Conservation (phyloP, 1,284 basidiomycete genomes). For the Amylostereum areolatum region DNA sequence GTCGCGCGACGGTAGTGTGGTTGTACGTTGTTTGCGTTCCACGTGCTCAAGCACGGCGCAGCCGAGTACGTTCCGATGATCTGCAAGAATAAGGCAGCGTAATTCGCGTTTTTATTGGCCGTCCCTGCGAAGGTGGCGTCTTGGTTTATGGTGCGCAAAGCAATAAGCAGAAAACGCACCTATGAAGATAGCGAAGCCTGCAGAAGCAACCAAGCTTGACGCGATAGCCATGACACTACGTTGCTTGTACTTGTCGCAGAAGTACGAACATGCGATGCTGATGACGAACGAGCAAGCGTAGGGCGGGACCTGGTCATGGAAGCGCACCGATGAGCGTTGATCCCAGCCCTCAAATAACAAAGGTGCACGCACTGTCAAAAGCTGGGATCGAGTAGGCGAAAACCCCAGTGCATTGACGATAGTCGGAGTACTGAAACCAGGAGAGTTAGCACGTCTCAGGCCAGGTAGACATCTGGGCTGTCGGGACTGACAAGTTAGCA, state of each 20-base stretch:
- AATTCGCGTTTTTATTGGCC: conserved; percentile 31
- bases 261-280: conserved; percentile 31
- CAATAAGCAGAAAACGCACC: no score
- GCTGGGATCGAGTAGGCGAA: conserved; percentile 22
- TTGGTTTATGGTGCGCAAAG: no score
- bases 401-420: conserved; percentile 27
- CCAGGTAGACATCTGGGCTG: background rate
- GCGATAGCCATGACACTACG: conserved; percentile 32
- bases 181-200: conserved; percentile 35
- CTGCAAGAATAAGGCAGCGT: conserved; percentile 44
- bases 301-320: background rate
- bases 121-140: conserved; percentile 31
- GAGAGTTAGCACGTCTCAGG: background rate
- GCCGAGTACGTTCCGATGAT: conserved; percentile 37
- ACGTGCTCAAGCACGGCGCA: conserved; percentile 38
- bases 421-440: conserved; percentile 16
- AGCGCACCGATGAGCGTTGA: background rate
- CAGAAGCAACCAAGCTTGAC: conserved; percentile 26
- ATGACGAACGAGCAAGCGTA: conserved; percentile 7
- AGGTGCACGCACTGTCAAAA: conserved; percentile 19
- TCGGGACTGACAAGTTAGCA: conserved; percentile 11
- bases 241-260: conserved; percentile 36
- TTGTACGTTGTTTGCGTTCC: conserved; percentile 51
- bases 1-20: conserved; percentile 48
- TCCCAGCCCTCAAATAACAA: background rate